phyloP scores from a whole-genome alignment of 2,329 filamentous ascomycete genomes.

The Arthrobotrys entomopaga region DNA sequence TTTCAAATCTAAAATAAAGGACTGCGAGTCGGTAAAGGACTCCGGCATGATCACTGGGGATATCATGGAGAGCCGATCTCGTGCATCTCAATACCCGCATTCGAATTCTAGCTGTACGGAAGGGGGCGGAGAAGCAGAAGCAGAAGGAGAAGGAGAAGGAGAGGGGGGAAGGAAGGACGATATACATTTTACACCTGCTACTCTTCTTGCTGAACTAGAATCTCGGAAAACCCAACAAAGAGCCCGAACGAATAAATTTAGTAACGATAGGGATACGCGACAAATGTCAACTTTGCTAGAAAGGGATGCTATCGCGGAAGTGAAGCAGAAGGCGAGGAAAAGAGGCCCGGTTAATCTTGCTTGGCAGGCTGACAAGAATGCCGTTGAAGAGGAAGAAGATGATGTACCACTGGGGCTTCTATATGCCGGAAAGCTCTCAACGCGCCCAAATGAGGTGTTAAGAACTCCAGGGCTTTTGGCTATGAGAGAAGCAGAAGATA shows the following conservation, averaged over 20 bases:
- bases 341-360: constrained; percentile 83
- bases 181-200: constrained; percentile 73
- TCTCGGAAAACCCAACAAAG: constrained; percentile 89
- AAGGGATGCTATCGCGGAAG: constrained; percentile 87
- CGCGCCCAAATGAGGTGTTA: constrained; percentile 69
- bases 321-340: constrained; percentile 79
- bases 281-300: constrained; percentile 82
- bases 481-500: constrained; percentile 85
- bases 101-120: constrained; percentile 14
- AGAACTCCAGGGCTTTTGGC: constrained; percentile 78
- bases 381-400: constrained; percentile 71
- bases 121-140: constrained; percentile 59
- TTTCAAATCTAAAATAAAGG: constrained; percentile 11
- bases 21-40: neutral
- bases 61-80: constrained; percentile 5
- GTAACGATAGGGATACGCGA: constrained; percentile 68
- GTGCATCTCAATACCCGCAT: constrained; percentile 49
- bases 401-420: constrained; percentile 89
- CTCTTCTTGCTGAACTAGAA: constrained; percentile 89
- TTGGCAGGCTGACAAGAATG: constrained; percentile 76
- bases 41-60: constrained; percentile 6
- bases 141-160: too few relatives aligned
- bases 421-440: constrained; percentile 70
- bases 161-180: constrained; percentile 57
- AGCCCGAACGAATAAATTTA: constrained; percentile 69